Evolutionary conservation across 257 asterid species (phyloP).

Genomic region (Solanum commersonii): DNA sequence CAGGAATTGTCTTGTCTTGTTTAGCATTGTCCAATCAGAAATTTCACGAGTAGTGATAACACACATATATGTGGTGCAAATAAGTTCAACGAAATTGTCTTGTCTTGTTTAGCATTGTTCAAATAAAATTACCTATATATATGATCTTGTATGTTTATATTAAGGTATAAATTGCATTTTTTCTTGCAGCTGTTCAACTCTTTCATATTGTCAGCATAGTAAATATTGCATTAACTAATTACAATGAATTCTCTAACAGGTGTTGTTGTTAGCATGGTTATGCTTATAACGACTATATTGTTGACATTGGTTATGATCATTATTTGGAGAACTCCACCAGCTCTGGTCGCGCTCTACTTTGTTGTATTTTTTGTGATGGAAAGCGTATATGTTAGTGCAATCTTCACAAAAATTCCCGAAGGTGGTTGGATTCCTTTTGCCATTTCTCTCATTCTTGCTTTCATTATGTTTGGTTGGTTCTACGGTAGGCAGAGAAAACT

Average conservation of each 20-base stretch:
- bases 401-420: conserved; percentile 56
- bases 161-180: neutral
- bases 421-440: conserved; percentile 84
- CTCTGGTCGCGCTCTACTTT: conserved; percentile 35
- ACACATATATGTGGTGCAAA: neutral
- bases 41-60: neutral
- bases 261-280: conserved; percentile 70
- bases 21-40: neutral
- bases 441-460: conserved; percentile 38
- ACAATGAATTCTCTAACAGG: conserved; percentile 9
- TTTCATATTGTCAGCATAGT: neutral
- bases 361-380: conserved; percentile 45
- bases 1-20: neutral
- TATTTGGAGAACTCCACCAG: conserved; percentile 5
- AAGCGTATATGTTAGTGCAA: conserved; percentile 47
- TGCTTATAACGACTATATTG: conserved; percentile 52
- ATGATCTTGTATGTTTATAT: neutral
- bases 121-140: neutral
- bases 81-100: neutral
- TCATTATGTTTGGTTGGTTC: conserved; percentile 54
- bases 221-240: neutral
- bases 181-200: neutral
- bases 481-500: conserved; percentile 48
- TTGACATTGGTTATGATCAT: conserved; percentile 40
- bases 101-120: neutral